Evolutionary conservation across 2,329 filamentous ascomycete species (phyloP), one percentile per base, ranked within the genome.

Genomic region (Fusarium oligoseptatum): DNA sequence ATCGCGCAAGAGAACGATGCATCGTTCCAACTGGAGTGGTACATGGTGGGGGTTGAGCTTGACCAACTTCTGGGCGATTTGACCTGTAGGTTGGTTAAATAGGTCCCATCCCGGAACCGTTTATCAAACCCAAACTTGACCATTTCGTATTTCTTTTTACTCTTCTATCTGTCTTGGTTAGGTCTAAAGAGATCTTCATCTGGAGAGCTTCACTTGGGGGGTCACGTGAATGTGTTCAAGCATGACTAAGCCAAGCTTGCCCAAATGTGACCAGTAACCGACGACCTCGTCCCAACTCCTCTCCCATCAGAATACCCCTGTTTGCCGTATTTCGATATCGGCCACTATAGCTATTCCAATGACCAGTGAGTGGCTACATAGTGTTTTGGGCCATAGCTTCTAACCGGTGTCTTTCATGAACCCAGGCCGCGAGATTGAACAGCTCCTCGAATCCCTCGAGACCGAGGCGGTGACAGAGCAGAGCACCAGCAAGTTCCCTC

Each of bases 401-500:
- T 52, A 3, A 52, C 27, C 17, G 17, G 4, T 0, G 48, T 1
- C 27, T 57, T 57, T 36, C 14, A 4, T 4, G 9, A 22, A 4
- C 5, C 14, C 10, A 57, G 55, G 20, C 32, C 55, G 55, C 34
- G 55, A 57, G 32, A 57, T 57, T 22, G 55, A 57, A 37, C 55
- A 57, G 55, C 34, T 57, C 32, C 55, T 57, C 34, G 34, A 36
- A 36, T 14, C 55, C 32, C 55, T 57, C 55, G 55, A 57, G 55
- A 57, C 55, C 8, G 55, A 57, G 55, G 55, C 55, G 32, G 32
- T 24, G 55, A 57, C 55, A 12, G 55, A 37, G 8, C 12, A 57
- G 34, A 57, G 34, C 34, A 24, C 55, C 32, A 37, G 55, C 55
- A 57, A 57, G 55, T 57, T 57, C 32, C 52, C 27, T 56, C 52